phyloP scores from a whole-genome alignment of 805 yeast species.

The Yarrowia keelungensis region DNA sequence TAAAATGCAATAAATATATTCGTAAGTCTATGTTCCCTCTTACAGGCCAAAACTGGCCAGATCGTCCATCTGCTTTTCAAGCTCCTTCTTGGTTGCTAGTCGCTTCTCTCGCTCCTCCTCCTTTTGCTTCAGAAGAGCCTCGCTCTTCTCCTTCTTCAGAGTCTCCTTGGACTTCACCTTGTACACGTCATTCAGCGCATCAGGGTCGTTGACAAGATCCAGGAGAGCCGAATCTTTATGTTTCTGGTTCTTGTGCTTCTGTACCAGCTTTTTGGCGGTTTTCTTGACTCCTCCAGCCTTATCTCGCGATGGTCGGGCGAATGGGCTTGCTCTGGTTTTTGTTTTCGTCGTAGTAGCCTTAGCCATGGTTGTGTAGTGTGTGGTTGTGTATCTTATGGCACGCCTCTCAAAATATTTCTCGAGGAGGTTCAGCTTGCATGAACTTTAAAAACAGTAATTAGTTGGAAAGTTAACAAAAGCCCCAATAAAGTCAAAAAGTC shows the following conservation, averaged over 20 bases:
- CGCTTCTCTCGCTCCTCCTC: slow-evolving; percentile 27
- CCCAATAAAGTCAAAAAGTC: no score
- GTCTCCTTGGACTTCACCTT: slow-evolving; percentile 21
- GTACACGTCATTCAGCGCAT: slow-evolving; percentile 18
- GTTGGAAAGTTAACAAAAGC: no score
- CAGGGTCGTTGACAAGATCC: slow-evolving; percentile 17
- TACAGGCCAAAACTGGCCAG: slow-evolving; percentile 19
- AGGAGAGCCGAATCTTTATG: slow-evolving; percentile 20
- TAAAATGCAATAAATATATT: slow-evolving; percentile 31
- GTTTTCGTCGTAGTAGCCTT: slow-evolving; percentile 9
- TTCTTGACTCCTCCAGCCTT: slow-evolving; percentile 16
- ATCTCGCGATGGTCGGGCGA: slow-evolving; percentile 1
- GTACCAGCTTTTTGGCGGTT: slow-evolving; percentile 19
- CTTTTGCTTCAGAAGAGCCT: slow-evolving; percentile 24
- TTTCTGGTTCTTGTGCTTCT: slow-evolving; percentile 24
- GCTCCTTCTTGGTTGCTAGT: slow-evolving; percentile 19
- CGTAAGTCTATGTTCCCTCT: background rate
- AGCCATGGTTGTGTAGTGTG: slow-evolving; percentile 19
- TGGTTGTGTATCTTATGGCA: background rate
- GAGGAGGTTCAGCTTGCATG: slow-evolving; percentile 5
- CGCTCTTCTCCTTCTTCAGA: slow-evolving; percentile 13
- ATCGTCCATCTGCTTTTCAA: slow-evolving; percentile 33
- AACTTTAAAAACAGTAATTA: background rate
- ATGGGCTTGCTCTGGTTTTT: slow-evolving; percentile 1
- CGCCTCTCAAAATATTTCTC: slow-evolving; percentile 21